Conservation (phyloP, 2,329 filamentous ascomycete genomes). For the Colletotrichum shisoi region DNA sequence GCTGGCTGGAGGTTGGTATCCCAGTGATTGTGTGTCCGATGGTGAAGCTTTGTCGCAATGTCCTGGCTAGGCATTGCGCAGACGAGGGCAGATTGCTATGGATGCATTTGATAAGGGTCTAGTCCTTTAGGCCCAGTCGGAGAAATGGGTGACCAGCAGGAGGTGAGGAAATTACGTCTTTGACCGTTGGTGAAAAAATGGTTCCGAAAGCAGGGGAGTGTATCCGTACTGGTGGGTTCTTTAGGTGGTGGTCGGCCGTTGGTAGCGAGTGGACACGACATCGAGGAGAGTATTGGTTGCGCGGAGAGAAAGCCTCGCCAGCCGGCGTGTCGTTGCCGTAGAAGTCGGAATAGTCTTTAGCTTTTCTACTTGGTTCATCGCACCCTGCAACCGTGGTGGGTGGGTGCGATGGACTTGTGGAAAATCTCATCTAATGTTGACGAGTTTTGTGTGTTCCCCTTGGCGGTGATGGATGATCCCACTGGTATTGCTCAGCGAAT, state of each 20-base stretch:
- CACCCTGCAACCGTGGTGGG: not conserved
- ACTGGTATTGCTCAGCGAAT: not conserved
- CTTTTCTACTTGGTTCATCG: not conserved
- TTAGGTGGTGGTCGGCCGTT: not conserved
- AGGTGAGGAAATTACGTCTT: slow-evolving; percentile 23
- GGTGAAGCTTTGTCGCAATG: slow-evolving; percentile 5
- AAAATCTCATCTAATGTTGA: slow-evolving; percentile 27
- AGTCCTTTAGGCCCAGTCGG: slow-evolving; percentile 27
- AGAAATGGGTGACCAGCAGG: slow-evolving; percentile 16
- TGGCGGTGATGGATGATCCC: slow-evolving; percentile 26
- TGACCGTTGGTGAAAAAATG: slow-evolving; percentile 6
- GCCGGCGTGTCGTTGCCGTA: not conserved
- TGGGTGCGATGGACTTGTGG: slow-evolving; percentile 23
- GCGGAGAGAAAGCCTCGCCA: not conserved
- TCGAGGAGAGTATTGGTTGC: not conserved
- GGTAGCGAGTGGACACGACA: not conserved
- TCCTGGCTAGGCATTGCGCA: slow-evolving; percentile 1
- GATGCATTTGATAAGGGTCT: slow-evolving; percentile 23
- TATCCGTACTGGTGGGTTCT: slow-evolving; percentile 15
- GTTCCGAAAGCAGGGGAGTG: slow-evolving; percentile 23
- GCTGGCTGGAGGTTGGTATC: slow-evolving; percentile 16
- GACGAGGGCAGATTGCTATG: slow-evolving; percentile 27
- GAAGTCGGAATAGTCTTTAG: not conserved
- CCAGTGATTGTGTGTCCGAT: slow-evolving; percentile 21
- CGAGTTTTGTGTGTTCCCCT: slow-evolving; percentile 22